Percentiles rank a stretch among this genome's conserved stretches.
Conservation (phyloP, 495 filamentous ascomycete genomes). For the Geoglossum glabrum region DNA sequence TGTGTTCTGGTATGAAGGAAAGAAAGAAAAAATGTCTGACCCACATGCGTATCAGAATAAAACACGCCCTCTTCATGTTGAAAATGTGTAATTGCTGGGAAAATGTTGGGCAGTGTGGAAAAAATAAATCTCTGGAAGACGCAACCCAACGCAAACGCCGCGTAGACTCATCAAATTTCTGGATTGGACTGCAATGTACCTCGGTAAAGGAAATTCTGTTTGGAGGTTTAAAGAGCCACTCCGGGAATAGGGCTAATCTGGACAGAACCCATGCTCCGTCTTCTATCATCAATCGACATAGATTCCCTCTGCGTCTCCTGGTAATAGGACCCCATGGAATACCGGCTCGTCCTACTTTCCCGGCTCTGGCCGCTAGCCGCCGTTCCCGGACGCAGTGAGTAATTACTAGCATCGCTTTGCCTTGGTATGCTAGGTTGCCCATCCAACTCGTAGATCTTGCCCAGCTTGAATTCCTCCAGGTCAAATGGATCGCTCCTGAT, state of each 20-base stretch:
- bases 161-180: no score
- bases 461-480: background rate
- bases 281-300: background rate
- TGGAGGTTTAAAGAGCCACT: background rate
- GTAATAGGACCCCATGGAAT: background rate
- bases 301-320: no score
- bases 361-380: background rate
- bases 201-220: no score
- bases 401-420: background rate
- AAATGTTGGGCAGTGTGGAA: no score
- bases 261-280: background rate
- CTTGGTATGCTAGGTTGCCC: background rate
- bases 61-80: no score
- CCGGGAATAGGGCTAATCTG: background rate
- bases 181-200: no score
- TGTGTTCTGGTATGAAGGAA: no score
- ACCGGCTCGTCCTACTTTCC: background rate
- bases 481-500: background rate
- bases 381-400: background rate
- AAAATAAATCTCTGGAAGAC: no score
- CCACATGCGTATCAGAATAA: no score
- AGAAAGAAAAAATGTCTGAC: no score
- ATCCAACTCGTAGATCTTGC: background rate
- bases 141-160: no score
- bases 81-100: no score